phyloP scores from a whole-genome alignment of 2,329 filamentous ascomycete species.

The Penicillium sp. region DNA sequence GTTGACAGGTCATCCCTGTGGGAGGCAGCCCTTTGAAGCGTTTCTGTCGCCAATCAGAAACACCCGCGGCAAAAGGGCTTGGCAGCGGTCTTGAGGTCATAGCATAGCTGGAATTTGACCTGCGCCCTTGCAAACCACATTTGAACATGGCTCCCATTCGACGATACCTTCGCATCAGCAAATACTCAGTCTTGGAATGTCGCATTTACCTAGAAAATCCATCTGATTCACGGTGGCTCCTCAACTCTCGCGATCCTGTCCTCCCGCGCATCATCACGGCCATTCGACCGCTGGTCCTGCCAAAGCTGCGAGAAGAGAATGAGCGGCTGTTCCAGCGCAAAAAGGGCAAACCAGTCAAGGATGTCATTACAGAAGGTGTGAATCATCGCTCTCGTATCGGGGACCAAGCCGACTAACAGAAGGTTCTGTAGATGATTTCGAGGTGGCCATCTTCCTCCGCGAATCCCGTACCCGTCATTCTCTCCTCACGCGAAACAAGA shows the following conservation, averaged over 20 bases:
- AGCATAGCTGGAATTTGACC: background rate
- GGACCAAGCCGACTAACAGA: constrained; percentile 79
- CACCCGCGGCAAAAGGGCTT: constrained; percentile 16
- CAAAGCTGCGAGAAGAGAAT: constrained; percentile 85
- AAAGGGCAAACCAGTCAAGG: constrained; percentile 79
- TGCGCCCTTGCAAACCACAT: background rate
- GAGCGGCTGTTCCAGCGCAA: constrained; percentile 60
- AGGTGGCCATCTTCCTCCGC: constrained; percentile 89
- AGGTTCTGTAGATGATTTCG: constrained; percentile 88
- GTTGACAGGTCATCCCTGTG: background rate
- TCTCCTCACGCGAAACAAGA: constrained; percentile 79
- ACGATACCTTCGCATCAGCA: constrained; percentile 85
- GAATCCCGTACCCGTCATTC: constrained; percentile 82
- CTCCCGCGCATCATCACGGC: constrained; percentile 79
- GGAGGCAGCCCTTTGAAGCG: background rate
- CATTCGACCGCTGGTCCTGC: constrained; percentile 79
- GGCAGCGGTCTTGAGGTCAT: constrained; percentile 15
- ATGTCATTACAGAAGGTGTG: constrained; percentile 78
- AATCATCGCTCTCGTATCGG: background rate
- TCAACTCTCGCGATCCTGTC: constrained; percentile 71
- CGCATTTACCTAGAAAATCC: constrained; percentile 95
- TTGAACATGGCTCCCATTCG: constrained; percentile 77
- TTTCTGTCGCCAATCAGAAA: constrained; percentile 19
- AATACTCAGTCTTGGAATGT: constrained; percentile 91
- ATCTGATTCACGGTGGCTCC: constrained; percentile 74